Evolutionary conservation across 176 grass and related monocot genomes (phyloP).

Genomic region (Oryza nivara): DNA sequence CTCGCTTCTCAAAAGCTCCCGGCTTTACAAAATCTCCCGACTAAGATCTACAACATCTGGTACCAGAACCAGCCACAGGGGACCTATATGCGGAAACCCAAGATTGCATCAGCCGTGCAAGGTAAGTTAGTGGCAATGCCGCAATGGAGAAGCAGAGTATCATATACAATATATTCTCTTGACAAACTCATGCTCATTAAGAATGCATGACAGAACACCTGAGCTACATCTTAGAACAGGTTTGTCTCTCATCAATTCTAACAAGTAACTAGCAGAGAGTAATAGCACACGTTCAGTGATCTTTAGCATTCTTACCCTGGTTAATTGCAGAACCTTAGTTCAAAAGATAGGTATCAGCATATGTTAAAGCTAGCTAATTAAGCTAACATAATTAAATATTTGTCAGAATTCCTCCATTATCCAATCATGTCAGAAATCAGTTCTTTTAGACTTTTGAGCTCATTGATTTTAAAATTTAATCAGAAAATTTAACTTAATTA

Average conservation of each 20-base stretch:
- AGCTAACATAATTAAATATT: neutral
- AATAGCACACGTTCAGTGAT: neutral
- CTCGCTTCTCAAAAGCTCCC: neutral
- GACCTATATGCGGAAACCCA: neutral
- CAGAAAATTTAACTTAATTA: neutral
- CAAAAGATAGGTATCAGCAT: conserved; percentile 4
- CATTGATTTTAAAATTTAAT: conserved; percentile 12
- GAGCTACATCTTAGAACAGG: conserved; percentile 25
- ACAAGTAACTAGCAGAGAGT: conserved; percentile 5
- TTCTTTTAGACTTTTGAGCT: conserved; percentile 24
- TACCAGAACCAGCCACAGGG: neutral
- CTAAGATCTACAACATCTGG: neutral
- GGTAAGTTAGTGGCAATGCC: too few relatives aligned
- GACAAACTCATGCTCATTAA: conserved; percentile 14
- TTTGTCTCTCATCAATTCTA: conserved; percentile 31
- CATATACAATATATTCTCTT: neutral
- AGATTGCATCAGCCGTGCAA: neutral
- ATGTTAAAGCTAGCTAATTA: conserved; percentile 21
- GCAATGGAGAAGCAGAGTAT: neutral
- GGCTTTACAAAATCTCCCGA: neutral
- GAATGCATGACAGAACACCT: conserved; percentile 21
- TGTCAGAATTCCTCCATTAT: neutral
- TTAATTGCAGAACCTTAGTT: conserved; percentile 5
- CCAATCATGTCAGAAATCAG: conserved; percentile 13
- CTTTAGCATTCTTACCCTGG: neutral